Base-by-base conservation (phyloP, 1,284 basidiomycete genomes). In the Leccinum huronense region DNA sequence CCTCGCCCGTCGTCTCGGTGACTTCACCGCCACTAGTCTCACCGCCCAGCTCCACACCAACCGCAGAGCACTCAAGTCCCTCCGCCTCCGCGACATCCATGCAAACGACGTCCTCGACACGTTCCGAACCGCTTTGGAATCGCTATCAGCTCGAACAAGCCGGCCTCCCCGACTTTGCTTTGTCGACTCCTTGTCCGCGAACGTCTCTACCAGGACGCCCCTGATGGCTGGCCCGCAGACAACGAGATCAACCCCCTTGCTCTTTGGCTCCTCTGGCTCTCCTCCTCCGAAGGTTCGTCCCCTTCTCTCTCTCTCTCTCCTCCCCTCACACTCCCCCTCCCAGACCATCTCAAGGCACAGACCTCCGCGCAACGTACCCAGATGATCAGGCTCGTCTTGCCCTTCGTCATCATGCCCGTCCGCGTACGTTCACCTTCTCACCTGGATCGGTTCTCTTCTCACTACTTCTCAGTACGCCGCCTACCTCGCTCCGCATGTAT, bases 251-350 rank as follows among this genome's bases (percentile, higher is more conserved):
- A 83, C 67, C 76, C 84, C 0, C 81, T 85, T 54, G 85, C 83
- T 0, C 68, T 90, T n/a, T 90, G 86, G 86, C 59, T 87, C 0
- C 72, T 86, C 63, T 90, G 87, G 87, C 80, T 86, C 69, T 81
- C 82, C 30, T 82, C 80, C 16, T 83, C 84, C 1, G 71, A 76
- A 70, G 79, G 85, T 86, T 58, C 61, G 72, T 68, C 19, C 7
- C 30, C 16, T 53, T 57, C 23, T 36, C 23, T 27, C 14, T 16
- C 62, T 54, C 19, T 53, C 48, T 1, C 23, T 8, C 23, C 13
- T 1, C 9, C 0, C 0, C 58, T 36, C 42, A 33, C 42, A 58
- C 59, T 1, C 23, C 27, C 33, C 61, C 10, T 27, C 23, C 59
- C 66, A 88, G 87, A 81, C 45, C 78, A 79, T 62, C 74, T 90